These are phyloP conservation scores for Amniculicola lignicola DNA, from an alignment of 495 filamentous ascomycete species.

Conservation along the genomic window DNA sequence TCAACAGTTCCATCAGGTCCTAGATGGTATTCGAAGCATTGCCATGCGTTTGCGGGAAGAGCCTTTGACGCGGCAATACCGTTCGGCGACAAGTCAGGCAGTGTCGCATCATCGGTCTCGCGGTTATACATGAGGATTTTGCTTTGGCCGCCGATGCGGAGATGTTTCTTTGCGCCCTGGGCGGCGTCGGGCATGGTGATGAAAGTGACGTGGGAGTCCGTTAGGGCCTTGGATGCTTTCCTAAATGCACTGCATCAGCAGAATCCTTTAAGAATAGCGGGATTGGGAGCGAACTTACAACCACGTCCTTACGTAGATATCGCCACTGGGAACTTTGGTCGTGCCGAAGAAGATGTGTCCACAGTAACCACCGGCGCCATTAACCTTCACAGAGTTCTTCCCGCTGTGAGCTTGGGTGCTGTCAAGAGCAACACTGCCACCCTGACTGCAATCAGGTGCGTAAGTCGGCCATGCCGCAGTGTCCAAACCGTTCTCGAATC, in stretches of 20 bases:
- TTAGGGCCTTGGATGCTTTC: constrained; percentile 53
- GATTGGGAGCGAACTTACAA: constrained; percentile 46
- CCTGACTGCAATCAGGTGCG: constrained; percentile 56
- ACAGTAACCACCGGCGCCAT: constrained; percentile 54
- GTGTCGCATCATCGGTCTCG: constrained; percentile 59
- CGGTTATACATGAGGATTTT: constrained; percentile 60
- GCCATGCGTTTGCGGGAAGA: constrained; percentile 49
- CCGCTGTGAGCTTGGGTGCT: constrained; percentile 51
- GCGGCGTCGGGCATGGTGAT: constrained; percentile 59
- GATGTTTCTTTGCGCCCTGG: constrained; percentile 54
- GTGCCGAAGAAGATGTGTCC: constrained; percentile 61
- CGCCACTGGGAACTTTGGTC: constrained; percentile 52
- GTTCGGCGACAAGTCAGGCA: constrained; percentile 56
- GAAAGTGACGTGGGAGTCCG: constrained; percentile 55
- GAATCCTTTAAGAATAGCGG: not conserved
- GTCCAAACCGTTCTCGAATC: constrained; percentile 56
- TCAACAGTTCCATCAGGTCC: constrained; percentile 54
- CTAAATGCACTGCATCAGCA: constrained; percentile 36
- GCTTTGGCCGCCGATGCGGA: constrained; percentile 57
- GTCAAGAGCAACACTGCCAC: constrained; percentile 54
- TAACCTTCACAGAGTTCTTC: constrained; percentile 54
- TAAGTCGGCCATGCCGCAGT: constrained; percentile 53
- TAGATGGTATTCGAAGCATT: constrained; percentile 59
- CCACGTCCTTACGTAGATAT: constrained; percentile 54
- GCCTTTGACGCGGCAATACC: constrained; percentile 51